These are phyloP conservation scores for Echeveria elegans DNA, from an alignment of 164 flowering plant species.

Conservation along the genomic window DNA sequence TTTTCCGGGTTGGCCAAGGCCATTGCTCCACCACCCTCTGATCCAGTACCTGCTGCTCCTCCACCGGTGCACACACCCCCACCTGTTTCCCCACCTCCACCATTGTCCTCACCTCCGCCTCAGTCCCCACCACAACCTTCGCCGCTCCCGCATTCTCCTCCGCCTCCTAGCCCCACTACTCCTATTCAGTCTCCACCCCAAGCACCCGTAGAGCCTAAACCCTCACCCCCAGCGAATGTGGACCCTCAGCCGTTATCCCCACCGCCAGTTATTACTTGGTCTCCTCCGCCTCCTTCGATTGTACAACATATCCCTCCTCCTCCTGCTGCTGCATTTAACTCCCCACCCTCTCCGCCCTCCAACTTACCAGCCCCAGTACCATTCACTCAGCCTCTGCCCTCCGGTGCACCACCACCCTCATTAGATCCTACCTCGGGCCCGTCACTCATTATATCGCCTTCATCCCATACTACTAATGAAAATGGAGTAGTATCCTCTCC, in stretches of 20 bases:
- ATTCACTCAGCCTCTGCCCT: not conserved
- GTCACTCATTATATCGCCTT: not conserved
- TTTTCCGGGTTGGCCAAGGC: too few species aligned
- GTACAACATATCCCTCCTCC: constrained; percentile 3
- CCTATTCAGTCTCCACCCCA: constrained; percentile 5
- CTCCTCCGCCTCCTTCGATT: constrained; percentile 15
- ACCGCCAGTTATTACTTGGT: not conserved
- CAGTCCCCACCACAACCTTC: not conserved
- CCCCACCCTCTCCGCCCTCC: constrained; percentile 13
- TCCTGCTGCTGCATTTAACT: constrained; percentile 9
- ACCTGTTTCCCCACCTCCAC: constrained; percentile 11
- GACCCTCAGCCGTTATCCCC: constrained; percentile 4
- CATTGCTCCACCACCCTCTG: not conserved
- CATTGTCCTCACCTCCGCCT: constrained; percentile 2
- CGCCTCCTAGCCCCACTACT: constrained; percentile 7
- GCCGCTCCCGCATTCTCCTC: not conserved
- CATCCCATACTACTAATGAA: not conserved
- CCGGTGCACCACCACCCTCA: not conserved
- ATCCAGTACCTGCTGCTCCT: not conserved
- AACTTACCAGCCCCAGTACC: not conserved
- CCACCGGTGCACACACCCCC: constrained; percentile 1
- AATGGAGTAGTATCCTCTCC: not conserved
- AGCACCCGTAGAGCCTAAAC: not conserved
- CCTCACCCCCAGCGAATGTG: not conserved
- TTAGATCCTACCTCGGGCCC: not conserved